Percentiles rank a stretch among this genome's conserved stretches.
These are phyloP conservation scores for Rosa chinensis DNA, from an alignment of 306 rosid species.

Conservation along the genomic window DNA sequence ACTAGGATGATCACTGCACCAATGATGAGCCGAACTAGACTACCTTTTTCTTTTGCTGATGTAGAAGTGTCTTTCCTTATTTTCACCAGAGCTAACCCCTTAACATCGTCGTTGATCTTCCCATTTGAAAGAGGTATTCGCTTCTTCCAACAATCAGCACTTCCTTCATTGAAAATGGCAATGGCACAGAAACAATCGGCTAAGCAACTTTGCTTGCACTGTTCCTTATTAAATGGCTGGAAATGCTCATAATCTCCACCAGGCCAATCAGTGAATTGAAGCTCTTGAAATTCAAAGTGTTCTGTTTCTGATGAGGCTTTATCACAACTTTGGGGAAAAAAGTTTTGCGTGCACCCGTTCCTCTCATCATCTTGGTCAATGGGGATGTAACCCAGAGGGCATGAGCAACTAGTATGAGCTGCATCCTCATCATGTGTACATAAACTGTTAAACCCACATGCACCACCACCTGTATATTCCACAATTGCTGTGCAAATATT, in stretches of 20 bases:
- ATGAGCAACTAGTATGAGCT: not conserved
- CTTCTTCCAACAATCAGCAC: constrained; percentile 20
- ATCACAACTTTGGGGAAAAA: constrained; percentile 39
- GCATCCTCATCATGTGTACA: constrained; percentile 5
- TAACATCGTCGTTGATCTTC: not conserved
- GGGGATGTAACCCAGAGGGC: not conserved
- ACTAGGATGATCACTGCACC: not conserved
- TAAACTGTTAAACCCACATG: constrained; percentile 39
- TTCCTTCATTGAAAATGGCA: constrained; percentile 5
- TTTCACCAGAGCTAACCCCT: constrained; percentile 7
- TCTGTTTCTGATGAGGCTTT: constrained; percentile 7
- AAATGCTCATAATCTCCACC: constrained; percentile 18
- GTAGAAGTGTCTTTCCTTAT: constrained; percentile 8
- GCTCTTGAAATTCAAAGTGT: constrained; percentile 16
- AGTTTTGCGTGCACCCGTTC: constrained; percentile 38
- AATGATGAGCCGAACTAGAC: not conserved
- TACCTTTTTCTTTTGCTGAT: not conserved
- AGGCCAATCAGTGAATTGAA: constrained; percentile 39
- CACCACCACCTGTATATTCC: not conserved
- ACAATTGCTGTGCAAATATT: constrained; percentile 17
- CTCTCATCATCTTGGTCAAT: constrained; percentile 36
- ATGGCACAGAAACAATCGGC: constrained; percentile 32
- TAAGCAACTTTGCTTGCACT: constrained; percentile 38
- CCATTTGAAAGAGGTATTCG: constrained; percentile 28
- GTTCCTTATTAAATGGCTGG: constrained; percentile 23